Base-by-base conservation (phyloP, 164 flowering plant species). In the Stephania japonica region DNA sequence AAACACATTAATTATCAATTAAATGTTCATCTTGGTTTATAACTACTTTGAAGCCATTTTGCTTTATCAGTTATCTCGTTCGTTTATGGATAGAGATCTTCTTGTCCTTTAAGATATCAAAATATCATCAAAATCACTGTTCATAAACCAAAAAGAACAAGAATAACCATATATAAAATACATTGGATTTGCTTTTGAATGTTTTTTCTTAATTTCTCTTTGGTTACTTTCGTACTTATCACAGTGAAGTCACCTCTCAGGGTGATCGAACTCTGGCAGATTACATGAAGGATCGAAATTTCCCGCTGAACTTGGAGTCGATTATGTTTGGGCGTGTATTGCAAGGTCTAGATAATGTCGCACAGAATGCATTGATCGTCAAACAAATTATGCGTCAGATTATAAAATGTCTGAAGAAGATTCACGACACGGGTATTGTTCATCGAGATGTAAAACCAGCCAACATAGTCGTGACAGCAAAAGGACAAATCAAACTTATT, bases 371-470 rank as follows among this genome's bases (percentile, higher is more conserved):
- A 18, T 80, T 95, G 76, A 93, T 95, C 75, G 87, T 95, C 85
- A 95, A 95, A 80, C 98, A 95, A 79, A 87, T 95, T 69, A 82
- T 95, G 92, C 91, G 99, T 53, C 99, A 95, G 77, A 88, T 95
- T 25, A 87, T 95, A 73, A 86, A 92, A 47, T 95, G 97, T 24
- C 85, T 95, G 38, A 93, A 87, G 86, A 95, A 91, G 78, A 95
- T 95, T 74, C 98, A 95, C 68, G 86, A 86, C 84, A 91, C 90
- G 0, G 99, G 99, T 14, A 93, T 95, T 73, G 97, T 95, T 78
- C 98, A 93, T 78, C 83, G 99, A 42, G 99, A 95, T 75, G 89
- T 95, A 23, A 95, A 95, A 87, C 99, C 99, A 65, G 83, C 98
- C 74, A 95, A 95, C 83, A 84, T 95, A 74, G 99, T 95, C 21